phyloP scores from a whole-genome alignment of 2,329 filamentous ascomycete species.

The Arthrobotrys megalospora region DNA sequence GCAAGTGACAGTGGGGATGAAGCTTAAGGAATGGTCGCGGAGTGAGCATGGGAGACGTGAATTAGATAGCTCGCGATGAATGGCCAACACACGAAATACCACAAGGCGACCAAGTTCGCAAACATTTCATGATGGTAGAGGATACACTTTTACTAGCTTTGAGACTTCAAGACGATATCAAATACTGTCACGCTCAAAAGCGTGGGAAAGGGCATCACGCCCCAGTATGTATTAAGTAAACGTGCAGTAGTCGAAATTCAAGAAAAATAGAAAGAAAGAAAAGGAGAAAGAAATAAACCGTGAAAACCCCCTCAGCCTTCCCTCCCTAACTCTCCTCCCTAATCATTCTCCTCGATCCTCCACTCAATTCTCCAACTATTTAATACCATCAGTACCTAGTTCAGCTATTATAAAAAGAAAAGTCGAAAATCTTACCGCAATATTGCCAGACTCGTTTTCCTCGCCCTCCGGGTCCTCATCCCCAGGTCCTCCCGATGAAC shows the following conservation, averaged over 20 bases:
- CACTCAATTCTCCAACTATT: neutral
- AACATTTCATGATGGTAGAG: neutral
- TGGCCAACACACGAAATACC: constrained; percentile 29
- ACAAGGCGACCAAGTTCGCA: neutral
- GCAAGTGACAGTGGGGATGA: neutral
- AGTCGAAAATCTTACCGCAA: neutral
- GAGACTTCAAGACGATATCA: no score
- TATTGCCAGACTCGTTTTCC: neutral
- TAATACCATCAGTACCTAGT: neutral
- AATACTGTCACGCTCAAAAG: no score
- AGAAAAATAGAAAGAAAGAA: neutral
- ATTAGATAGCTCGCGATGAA: constrained; percentile 13
- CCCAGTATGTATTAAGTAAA: neutral
- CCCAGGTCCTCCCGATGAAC: neutral
- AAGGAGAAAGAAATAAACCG: no score
- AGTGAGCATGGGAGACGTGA: constrained; percentile 29
- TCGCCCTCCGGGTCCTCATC: neutral
- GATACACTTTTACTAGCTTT: no score
- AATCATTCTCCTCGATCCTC: no score
- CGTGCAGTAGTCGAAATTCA: neutral
- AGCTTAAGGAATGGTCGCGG: neutral
- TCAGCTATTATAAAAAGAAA: neutral
- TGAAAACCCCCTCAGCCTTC: no score
- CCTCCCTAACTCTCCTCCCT: no score
- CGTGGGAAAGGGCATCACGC: neutral